Evolutionary conservation across 2,329 filamentous ascomycete species (phyloP).

Genomic region (Acrodontium crateriforme): DNA sequence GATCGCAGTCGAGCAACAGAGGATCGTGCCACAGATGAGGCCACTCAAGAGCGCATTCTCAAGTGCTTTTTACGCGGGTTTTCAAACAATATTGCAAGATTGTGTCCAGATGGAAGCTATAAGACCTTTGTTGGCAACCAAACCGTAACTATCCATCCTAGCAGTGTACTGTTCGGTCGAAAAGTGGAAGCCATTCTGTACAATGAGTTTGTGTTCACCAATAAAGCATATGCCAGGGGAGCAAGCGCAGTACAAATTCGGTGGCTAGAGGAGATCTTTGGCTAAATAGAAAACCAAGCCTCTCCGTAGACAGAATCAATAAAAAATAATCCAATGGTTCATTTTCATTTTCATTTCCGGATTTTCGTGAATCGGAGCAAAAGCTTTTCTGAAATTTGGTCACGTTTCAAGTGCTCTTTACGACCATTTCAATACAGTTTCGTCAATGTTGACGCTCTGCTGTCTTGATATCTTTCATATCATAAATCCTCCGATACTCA

Average conservation of each 20-base stretch:
- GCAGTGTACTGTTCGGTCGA: conserved; percentile 45
- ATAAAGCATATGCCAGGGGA: conserved; percentile 46
- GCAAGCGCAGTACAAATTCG: conserved; percentile 49
- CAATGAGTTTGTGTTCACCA: conserved; percentile 53
- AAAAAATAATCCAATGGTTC: neutral
- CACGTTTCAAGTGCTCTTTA: too few species aligned
- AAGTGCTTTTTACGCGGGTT: conserved; percentile 47
- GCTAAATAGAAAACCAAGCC: neutral
- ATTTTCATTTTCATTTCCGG: neutral
- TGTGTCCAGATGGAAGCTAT: conserved; percentile 48
- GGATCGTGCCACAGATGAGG: conserved; percentile 13
- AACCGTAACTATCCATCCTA: conserved; percentile 48
- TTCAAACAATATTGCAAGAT: conserved; percentile 43
- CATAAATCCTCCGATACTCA: too few species aligned
- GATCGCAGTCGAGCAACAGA: conserved; percentile 8
- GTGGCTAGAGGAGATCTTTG: conserved; percentile 43
- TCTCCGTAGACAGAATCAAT: neutral
- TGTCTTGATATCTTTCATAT: too few species aligned
- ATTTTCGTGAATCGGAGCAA: too few species aligned
- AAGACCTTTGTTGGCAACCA: conserved; percentile 48
- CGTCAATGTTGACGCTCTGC: neutral
- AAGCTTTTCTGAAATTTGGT: too few species aligned
- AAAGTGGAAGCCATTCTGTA: conserved; percentile 51
- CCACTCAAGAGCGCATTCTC: conserved; percentile 38
- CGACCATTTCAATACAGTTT: neutral